phyloP scores from a whole-genome alignment of 352 stramenopile genomes.

The Peronosclerospora sorghi region DNA sequence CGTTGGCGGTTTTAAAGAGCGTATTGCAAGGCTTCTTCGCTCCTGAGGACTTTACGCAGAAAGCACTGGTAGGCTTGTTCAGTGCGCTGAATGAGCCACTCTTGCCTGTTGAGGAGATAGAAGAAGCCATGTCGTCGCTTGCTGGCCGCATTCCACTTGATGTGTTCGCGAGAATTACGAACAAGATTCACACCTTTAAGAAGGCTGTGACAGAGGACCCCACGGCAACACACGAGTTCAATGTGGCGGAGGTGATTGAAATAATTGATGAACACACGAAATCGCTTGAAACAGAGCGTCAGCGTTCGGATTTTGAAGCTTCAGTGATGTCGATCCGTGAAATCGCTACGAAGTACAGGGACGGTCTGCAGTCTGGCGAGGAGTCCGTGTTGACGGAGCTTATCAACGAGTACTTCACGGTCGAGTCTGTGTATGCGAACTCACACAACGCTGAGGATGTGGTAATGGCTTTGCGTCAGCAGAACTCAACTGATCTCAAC shows the following conservation, averaged over 20 bases:
- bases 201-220: conserved; percentile 25
- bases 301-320: too few relatives aligned
- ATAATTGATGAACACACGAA: conserved; percentile 63
- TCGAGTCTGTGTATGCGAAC: conserved; percentile 66
- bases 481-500: conserved; percentile 79
- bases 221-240: too few relatives aligned
- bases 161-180: conserved; percentile 87
- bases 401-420: conserved; percentile 69
- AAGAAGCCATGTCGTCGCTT: conserved; percentile 96
- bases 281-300: too few relatives aligned
- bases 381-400: conserved; percentile 65
- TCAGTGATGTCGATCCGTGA: too few relatives aligned
- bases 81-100: conserved; percentile 50
- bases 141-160: conserved; percentile 90
- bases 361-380: too few relatives aligned
- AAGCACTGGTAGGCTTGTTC: conserved; percentile 86
- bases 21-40: too few relatives aligned
- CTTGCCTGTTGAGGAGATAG: conserved; percentile 90
- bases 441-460: conserved; percentile 72
- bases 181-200: too few relatives aligned
- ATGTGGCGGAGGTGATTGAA: conserved; percentile 34
- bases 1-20: too few relatives aligned
- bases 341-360: too few relatives aligned
- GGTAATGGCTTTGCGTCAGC: conserved; percentile 82
- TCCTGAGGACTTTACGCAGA: too few relatives aligned